Conservation (phyloP, 371 early-diverging fungal genomes). For the Rhizopus sp. region DNA sequence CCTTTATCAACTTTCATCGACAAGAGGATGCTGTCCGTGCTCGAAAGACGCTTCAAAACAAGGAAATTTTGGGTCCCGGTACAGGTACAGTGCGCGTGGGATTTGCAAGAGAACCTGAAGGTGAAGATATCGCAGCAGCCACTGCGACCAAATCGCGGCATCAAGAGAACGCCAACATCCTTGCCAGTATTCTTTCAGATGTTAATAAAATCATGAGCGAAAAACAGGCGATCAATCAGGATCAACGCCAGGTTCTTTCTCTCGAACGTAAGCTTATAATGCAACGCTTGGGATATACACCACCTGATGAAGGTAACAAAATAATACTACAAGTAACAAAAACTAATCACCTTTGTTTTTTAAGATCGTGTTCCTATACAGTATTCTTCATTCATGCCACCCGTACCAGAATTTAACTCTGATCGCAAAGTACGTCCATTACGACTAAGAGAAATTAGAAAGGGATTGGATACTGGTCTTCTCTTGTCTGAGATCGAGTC, state of each 20-base stretch:
- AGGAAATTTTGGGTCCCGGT: conserved; percentile 77
- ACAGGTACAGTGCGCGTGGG: conserved; percentile 80
- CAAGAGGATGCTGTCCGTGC: conserved; percentile 92
- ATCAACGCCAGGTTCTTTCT: conserved; percentile 20
- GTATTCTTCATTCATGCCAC: conserved; percentile 69
- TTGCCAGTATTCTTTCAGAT: conserved; percentile 39
- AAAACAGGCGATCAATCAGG: neutral
- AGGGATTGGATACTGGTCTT: conserved; percentile 73
- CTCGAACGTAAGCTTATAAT: conserved; percentile 39
- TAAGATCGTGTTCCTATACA: conserved; percentile 28
- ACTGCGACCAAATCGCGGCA: neutral
- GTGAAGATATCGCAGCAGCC: conserved; percentile 1
- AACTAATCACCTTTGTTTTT: conserved; percentile 3
- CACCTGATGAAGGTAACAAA: conserved; percentile 17
- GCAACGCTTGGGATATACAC: conserved; percentile 34
- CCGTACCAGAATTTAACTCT: conserved; percentile 69
- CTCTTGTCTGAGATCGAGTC: conserved; percentile 51
- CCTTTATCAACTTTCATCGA: conserved; percentile 92
- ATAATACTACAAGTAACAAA: neutral
- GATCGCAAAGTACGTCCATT: conserved; percentile 75
- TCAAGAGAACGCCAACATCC: conserved; percentile 21
- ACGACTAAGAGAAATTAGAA: conserved; percentile 87
- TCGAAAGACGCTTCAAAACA: conserved; percentile 83
- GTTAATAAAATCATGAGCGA: conserved; percentile 17
- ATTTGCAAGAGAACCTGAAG: conserved; percentile 73